Evolutionary conservation across 306 rosid species (phyloP).

Genomic region (Medicago lupulina): DNA sequence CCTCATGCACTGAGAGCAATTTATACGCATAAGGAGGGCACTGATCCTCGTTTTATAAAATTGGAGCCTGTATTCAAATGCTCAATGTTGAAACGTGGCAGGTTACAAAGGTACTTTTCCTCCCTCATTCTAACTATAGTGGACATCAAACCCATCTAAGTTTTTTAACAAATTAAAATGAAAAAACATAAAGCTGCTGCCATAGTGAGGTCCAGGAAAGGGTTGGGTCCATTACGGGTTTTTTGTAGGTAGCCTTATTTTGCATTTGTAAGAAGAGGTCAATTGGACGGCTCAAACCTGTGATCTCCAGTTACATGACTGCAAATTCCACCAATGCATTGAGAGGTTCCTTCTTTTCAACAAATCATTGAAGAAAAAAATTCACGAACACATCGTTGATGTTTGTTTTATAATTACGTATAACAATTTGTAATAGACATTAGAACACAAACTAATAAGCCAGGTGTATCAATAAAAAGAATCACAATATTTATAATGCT

Average conservation of each 20-base stretch:
- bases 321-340: not conserved
- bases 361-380: not conserved
- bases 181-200: not conserved
- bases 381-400: not conserved
- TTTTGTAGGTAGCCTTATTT: not conserved
- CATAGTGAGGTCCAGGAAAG: not conserved
- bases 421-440: no score
- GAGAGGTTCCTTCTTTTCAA: not conserved
- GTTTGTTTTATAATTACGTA: not conserved
- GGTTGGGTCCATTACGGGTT: not conserved
- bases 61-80: slow-evolving; percentile 82
- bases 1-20: slow-evolving; percentile 66
- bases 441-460: no score
- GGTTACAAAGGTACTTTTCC: slow-evolving; percentile 62
- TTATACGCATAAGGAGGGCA: slow-evolving; percentile 62
- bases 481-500: slow-evolving; percentile 20
- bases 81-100: slow-evolving; percentile 68
- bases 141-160: slow-evolving; percentile 3
- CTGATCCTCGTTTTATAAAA: slow-evolving; percentile 91
- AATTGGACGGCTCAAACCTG: not conserved
- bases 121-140: slow-evolving; percentile 19
- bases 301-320: not conserved
- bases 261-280: not conserved
- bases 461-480: no score
- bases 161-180: not conserved